Evolutionary conservation across 2,329 filamentous ascomycete species (phyloP).

Genomic region (Grosmannia serpens): DNA sequence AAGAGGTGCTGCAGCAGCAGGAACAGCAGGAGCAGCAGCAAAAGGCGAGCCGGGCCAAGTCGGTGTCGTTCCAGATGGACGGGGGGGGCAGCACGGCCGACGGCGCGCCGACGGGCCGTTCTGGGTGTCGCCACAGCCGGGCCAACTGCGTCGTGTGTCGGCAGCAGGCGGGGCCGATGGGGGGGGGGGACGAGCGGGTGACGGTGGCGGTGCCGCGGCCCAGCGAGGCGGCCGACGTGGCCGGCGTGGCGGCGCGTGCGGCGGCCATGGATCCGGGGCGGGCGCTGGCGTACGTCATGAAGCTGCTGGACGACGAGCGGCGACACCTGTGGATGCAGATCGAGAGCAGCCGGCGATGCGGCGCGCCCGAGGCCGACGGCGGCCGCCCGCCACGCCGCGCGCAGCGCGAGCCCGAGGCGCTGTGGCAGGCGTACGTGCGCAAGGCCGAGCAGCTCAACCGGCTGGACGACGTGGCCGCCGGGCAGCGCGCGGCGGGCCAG

Average conservation of each 20-base stretch:
- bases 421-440: slow-evolving; percentile 13
- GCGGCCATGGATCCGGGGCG: slow-evolving; percentile 38
- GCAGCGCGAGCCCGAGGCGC: slow-evolving; percentile 10
- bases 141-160: slow-evolving; percentile 13
- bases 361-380: background rate
- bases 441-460: slow-evolving; percentile 27
- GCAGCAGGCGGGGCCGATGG: slow-evolving; percentile 4
- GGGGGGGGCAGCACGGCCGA: background rate
- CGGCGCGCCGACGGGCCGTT: background rate
- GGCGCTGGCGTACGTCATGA: slow-evolving; percentile 73
- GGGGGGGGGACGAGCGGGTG: slow-evolving; percentile 6
- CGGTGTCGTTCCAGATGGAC: background rate
- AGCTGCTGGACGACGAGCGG: slow-evolving; percentile 69
- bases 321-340: slow-evolving; percentile 63
- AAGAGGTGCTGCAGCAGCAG: background rate
- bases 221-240: background rate
- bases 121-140: slow-evolving; percentile 9
- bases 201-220: slow-evolving; percentile 12
- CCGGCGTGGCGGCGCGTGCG: background rate
- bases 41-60: background rate
- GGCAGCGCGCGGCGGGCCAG: slow-evolving; percentile 56
- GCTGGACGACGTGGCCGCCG: slow-evolving; percentile 74
- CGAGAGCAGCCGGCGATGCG: slow-evolving; percentile 37
- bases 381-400: background rate
- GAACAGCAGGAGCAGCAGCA: background rate